These are phyloP conservation scores for Microdochium bolleyi DNA, from an alignment of 2,329 filamentous ascomycete species.

Conservation along the genomic window DNA sequence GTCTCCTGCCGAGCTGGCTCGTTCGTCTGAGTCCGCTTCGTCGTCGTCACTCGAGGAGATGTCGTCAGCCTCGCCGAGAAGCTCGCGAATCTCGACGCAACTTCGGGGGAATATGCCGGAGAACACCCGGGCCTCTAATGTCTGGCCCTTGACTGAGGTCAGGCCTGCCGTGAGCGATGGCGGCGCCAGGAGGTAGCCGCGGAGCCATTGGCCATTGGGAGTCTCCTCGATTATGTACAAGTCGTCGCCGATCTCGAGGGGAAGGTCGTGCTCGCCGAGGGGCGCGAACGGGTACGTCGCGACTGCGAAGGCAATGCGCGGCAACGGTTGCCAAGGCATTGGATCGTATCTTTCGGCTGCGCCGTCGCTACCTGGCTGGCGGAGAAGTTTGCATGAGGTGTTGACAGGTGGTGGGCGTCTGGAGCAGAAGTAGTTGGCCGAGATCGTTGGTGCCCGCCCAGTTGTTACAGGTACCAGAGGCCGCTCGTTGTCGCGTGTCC, in stretches of 20 bases:
- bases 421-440: background rate
- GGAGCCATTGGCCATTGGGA: conserved; percentile 83
- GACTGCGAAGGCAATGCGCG: conserved; percentile 95
- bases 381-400: background rate
- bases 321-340: conserved; percentile 97
- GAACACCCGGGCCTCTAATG: conserved; percentile 90
- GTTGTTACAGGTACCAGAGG: background rate
- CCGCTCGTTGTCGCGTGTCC: background rate
- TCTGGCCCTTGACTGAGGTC: conserved; percentile 85
- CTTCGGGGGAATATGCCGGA: conserved; percentile 95
- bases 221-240: conserved; percentile 98
- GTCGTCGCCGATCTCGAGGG: conserved; percentile 95
- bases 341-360: conserved; percentile 8
- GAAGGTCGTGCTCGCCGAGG: conserved; percentile 79
- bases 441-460: background rate
- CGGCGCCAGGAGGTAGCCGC: conserved; percentile 90
- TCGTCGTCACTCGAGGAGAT: conserved; percentile 31
- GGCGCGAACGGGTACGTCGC: conserved; percentile 91
- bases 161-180: conserved; percentile 87
- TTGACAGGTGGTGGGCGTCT: background rate
- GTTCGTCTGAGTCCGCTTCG: conserved; percentile 25
- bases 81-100: conserved; percentile 91
- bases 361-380: background rate
- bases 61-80: conserved; percentile 68
- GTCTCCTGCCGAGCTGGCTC: conserved; percentile 15